These are phyloP conservation scores for Pilaira anomala DNA, from an alignment of 192 early-diverging fungal genomes.

Conservation along the genomic window DNA sequence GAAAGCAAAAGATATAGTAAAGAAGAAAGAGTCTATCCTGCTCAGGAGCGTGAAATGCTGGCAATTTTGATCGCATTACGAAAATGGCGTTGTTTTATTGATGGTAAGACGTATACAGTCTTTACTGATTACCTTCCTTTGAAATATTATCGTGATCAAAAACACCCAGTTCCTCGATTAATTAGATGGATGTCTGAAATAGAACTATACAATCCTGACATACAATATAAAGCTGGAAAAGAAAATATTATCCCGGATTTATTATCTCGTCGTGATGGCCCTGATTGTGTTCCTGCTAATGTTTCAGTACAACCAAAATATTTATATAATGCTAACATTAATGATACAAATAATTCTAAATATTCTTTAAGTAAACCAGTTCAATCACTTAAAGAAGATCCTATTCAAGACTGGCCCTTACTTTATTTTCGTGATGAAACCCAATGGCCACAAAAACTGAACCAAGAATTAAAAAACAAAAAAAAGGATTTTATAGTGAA, in stretches of 20 bases:
- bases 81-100: conserved; percentile 18
- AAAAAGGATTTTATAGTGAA: too few relatives aligned
- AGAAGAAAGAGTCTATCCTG: conserved; percentile 31
- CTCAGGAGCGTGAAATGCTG: conserved; percentile 14
- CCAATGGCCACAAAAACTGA: too few relatives aligned
- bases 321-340: too few relatives aligned
- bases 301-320: neutral
- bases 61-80: conserved; percentile 13
- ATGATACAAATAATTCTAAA: too few relatives aligned
- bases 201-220: conserved; percentile 11
- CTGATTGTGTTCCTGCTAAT: neutral
- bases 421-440: too few relatives aligned
- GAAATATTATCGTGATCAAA: conserved; percentile 1
- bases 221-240: conserved; percentile 11
- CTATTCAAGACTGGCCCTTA: too few relatives aligned
- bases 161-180: conserved; percentile 1
- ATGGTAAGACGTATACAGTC: neutral
- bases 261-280: neutral
- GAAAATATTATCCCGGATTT: conserved; percentile 3
- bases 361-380: too few relatives aligned
- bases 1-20: conserved; percentile 30
- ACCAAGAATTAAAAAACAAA: too few relatives aligned
- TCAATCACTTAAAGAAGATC: too few relatives aligned
- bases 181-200: conserved; percentile 15
- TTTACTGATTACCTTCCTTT: conserved; percentile 11